phyloP scores from a whole-genome alignment of 345 rosid genomes.

The Balakata baccata region DNA sequence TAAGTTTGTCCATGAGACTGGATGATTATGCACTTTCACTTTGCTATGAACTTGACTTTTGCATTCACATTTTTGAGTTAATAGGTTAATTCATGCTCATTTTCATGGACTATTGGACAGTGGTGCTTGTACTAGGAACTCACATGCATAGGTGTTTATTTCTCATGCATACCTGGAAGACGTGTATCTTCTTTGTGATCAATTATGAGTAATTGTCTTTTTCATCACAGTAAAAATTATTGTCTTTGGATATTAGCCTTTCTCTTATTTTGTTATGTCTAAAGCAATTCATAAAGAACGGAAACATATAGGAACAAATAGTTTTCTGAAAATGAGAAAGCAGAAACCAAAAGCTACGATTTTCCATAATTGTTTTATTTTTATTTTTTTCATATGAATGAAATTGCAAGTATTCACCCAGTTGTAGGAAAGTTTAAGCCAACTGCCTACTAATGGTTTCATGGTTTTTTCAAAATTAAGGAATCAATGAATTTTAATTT shows the following conservation, averaged over 20 bases:
- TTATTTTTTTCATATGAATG: neutral
- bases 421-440: too few species aligned
- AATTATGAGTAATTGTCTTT: neutral
- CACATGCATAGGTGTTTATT: neutral
- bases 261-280: neutral
- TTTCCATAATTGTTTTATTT: neutral
- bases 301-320: neutral
- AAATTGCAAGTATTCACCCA: too few species aligned
- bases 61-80: neutral
- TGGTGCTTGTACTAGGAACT: neutral
- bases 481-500: too few species aligned
- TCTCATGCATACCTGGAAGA: neutral
- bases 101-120: neutral
- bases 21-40: neutral
- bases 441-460: too few species aligned
- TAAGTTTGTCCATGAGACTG: neutral
- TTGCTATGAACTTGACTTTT: neutral
- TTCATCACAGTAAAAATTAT: neutral
- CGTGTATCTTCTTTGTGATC: neutral
- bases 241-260: neutral
- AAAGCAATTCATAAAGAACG: neutral
- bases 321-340: neutral
- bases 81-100: neutral
- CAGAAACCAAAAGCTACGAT: neutral
- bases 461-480: too few species aligned